Conservation (phyloP, 2,329 filamentous ascomycete species). For the Alternaria infectoria region DNA sequence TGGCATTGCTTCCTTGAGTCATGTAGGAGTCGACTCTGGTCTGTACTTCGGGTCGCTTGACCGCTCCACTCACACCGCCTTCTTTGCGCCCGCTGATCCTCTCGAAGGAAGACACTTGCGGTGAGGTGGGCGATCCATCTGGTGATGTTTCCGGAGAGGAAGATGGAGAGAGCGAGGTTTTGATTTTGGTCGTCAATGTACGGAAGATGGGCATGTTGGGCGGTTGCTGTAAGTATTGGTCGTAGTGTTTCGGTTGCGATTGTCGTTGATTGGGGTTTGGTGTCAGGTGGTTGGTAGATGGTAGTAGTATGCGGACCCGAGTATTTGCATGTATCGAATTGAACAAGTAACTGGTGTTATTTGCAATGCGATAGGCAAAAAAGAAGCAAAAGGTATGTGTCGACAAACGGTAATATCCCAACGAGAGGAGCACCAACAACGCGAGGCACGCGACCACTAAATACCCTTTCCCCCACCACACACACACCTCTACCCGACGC, state of each 20-base stretch:
- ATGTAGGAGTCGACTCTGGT: conserved; percentile 29
- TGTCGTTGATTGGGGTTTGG: neutral
- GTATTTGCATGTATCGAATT: conserved; percentile 8
- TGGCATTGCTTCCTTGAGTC: conserved; percentile 19
- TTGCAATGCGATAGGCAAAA: neutral
- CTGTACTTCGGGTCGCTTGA: conserved; percentile 21
- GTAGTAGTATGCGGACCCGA: neutral
- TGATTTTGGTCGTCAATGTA: conserved; percentile 39
- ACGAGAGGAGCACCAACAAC: neutral
- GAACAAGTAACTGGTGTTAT: neutral
- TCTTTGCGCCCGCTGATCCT: conserved; percentile 31
- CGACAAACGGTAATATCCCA: neutral
- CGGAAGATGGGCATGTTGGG: conserved; percentile 39
- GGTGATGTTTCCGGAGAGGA: conserved; percentile 30
- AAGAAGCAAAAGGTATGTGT: neutral
- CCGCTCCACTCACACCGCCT: conserved; percentile 10
- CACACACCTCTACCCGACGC: neutral
- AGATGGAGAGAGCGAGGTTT: conserved; percentile 34
- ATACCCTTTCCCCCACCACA: neutral
- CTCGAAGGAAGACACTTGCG: conserved; percentile 30
- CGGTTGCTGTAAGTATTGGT: neutral
- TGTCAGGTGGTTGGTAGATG: neutral
- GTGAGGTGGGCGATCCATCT: conserved; percentile 20
- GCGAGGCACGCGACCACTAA: neutral
- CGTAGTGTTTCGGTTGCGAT: neutral